These are phyloP conservation scores for Cryphonectria radicalis DNA, from an alignment of 2,329 filamentous ascomycete genomes.

Conservation along the genomic window DNA sequence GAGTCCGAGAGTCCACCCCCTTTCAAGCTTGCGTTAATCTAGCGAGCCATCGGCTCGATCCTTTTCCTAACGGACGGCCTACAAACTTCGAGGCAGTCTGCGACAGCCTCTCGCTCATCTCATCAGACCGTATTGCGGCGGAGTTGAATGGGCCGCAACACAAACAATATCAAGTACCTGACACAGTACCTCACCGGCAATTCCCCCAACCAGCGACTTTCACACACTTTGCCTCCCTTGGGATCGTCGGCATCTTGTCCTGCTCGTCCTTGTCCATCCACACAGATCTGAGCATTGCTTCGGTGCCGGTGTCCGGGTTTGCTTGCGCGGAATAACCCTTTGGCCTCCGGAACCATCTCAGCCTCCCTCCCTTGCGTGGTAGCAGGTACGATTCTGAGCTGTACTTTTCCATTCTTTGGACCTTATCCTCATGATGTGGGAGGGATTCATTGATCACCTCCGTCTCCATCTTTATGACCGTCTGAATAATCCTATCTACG, in stretches of 20 bases:
- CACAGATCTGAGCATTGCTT: not conserved
- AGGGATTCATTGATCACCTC: not conserved
- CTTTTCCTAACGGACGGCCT: not conserved
- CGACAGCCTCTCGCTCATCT: conserved; percentile 7
- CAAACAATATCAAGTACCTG: conserved; percentile 6
- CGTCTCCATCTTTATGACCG: not conserved
- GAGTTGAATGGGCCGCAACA: conserved; percentile 12
- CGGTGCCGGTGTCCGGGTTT: not conserved
- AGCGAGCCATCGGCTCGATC: not conserved
- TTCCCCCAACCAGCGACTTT: conserved; percentile 12
- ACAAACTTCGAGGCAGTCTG: conserved; percentile 9
- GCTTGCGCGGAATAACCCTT: not conserved
- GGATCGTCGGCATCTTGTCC: not conserved
- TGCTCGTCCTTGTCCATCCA: not conserved
- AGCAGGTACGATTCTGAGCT: not conserved
- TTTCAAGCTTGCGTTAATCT: not conserved
- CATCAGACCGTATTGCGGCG: conserved; percentile 16
- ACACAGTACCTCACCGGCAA: conserved; percentile 1
- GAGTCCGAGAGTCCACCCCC: not conserved
- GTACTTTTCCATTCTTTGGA: not conserved
- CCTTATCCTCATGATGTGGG: not conserved
- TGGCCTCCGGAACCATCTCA: not conserved
- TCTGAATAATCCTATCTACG: not conserved
- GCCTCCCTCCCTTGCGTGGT: not conserved
- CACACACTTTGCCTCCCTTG: not conserved